Base-by-base conservation (phyloP, 2,329 filamentous ascomycete genomes). In the Exserohilum rostratum region DNA sequence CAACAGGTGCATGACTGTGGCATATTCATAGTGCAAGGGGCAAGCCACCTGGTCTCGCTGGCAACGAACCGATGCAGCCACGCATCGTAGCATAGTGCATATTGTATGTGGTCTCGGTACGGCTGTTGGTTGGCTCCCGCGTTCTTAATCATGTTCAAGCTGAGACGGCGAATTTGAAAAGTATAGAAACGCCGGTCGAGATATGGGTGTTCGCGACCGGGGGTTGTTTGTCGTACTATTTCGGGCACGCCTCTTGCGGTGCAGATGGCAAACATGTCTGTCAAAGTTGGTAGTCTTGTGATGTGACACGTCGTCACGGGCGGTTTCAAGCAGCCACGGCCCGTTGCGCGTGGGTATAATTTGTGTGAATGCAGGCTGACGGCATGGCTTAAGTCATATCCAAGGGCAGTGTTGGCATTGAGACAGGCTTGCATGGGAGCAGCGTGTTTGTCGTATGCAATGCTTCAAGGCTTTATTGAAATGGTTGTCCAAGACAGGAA, bases 291-390 rank as follows among this genome's bases (percentile, higher is more conserved):
- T 7, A 18, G 12, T 22, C 34, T 53, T 49, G 44, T 7, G 15
- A 40, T 31, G 38, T 25, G 22, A 7, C 22, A 25, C 4, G 22
- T 5, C 22, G 22, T 27, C 20, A 30, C 34, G 46, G 44, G 17
- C 20, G 15, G 40, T 52, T 55, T 53, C 50, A 57, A 50, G 38
- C 17, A 29, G 37, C 45, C 50, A 39, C 53, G 49, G 47, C 22
- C 46, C 50, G 53, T 50, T 31, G 49, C 34, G 43, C 43, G 38
- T 43, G 38, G 39, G 35, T 42, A 25, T n/a, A 17, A 35, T 17
- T 3, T 10, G 17, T 17, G 15, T 35, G 3, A 2, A 42, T 30
- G 39, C 27, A 17, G 22, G 5, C n/a, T 42, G 25, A 15, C 35
- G 18, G 17, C 17, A 17, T 12, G 12, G 35, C 17, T 10, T 12